Evolutionary conservation across 2,329 filamentous ascomycete species (phyloP).

Genomic region (Fusarium nelsonii): DNA sequence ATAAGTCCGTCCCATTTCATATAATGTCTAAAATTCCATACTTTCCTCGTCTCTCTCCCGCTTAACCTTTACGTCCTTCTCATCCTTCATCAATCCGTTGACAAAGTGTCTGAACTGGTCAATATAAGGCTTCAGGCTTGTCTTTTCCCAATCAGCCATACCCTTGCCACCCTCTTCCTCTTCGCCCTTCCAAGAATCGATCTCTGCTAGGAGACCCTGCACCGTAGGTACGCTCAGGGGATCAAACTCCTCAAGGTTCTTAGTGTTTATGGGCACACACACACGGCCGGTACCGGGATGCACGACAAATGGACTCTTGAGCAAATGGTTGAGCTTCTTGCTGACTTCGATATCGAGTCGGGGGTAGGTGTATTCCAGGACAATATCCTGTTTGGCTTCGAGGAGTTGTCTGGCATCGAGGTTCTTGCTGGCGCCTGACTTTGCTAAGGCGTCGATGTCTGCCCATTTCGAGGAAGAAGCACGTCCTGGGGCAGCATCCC

Average conservation of each 20-base stretch:
- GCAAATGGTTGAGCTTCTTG: slow-evolving; percentile 97
- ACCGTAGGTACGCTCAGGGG: slow-evolving; percentile 91
- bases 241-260: slow-evolving; percentile 82
- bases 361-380: slow-evolving; percentile 97
- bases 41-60: slow-evolving; percentile 65
- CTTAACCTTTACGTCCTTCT: slow-evolving; percentile 68
- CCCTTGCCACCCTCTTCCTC: slow-evolving; percentile 54
- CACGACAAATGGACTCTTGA: slow-evolving; percentile 96
- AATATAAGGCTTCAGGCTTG: slow-evolving; percentile 90
- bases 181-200: slow-evolving; percentile 79
- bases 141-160: slow-evolving; percentile 95
- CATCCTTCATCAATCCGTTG: slow-evolving; percentile 80
- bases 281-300: slow-evolving; percentile 94
- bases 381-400: slow-evolving; percentile 94
- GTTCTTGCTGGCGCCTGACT: slow-evolving; percentile 76
- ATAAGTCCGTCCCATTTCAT: slow-evolving; percentile 27
- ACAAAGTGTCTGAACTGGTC: slow-evolving; percentile 91
- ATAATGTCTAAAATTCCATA: slow-evolving; percentile 63
- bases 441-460: slow-evolving; percentile 89
- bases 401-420: slow-evolving; percentile 80
- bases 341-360: slow-evolving; percentile 96
- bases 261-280: slow-evolving; percentile 91
- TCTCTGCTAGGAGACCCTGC: slow-evolving; percentile 82
- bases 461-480: slow-evolving; percentile 88
- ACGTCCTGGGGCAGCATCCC: slow-evolving; percentile 85